Base-by-base conservation (phyloP, 495 filamentous ascomycete genomes). In the Xylaria grammica region DNA sequence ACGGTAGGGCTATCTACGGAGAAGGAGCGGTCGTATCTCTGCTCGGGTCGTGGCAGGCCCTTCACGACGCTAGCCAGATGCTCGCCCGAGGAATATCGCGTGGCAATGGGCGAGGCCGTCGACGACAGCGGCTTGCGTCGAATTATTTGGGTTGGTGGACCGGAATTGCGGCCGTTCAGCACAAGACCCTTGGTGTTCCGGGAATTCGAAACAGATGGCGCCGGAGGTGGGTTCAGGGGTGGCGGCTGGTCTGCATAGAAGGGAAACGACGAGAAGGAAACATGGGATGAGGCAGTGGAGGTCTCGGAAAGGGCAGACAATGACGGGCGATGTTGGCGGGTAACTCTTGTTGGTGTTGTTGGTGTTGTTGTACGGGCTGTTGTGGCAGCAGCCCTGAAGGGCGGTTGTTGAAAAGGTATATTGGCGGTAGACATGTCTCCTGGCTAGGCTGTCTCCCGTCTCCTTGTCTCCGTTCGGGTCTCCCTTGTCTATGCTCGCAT, bases 1-100 rank as follows among this genome's bases (percentile, higher is more conserved):
- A 86, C 76, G 7, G 82, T 85, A 58, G 83, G 84, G 62, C 84
- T 85, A 67, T 86, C 84, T 49, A 84, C 68, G 10, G 83, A 82
- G 69, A 70, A 81, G 26, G 81, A 80, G 44, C 83, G 74, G n/a
- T 76, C 75, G 56, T 81, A 82, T 29, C 78, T 67, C 42, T 79
- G 78, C 48, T 84, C 82, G 8, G 84, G 82, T 29, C 71, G 68
- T 30, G 77, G 74, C 10, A 80, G 67, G 50, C 73, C 72, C 30
- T 70, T 71, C 19, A 71, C 65, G 40, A 42, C 32, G 24, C 70
- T 54, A 26, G 77, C 75, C 19, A 82, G 72, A 50, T 78, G 75
- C 50, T 78, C 77, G 36, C 68, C 74, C 13, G 81, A 77, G n/a
- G 82, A 83, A 74, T 77, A 82, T 53, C 83, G 71, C 45, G 79